A percentile compares a stretch with the other conserved stretches of the same genome.
phyloP scores from a whole-genome alignment of 2,329 filamentous ascomycete species.

The Lizonia empirigonia region DNA sequence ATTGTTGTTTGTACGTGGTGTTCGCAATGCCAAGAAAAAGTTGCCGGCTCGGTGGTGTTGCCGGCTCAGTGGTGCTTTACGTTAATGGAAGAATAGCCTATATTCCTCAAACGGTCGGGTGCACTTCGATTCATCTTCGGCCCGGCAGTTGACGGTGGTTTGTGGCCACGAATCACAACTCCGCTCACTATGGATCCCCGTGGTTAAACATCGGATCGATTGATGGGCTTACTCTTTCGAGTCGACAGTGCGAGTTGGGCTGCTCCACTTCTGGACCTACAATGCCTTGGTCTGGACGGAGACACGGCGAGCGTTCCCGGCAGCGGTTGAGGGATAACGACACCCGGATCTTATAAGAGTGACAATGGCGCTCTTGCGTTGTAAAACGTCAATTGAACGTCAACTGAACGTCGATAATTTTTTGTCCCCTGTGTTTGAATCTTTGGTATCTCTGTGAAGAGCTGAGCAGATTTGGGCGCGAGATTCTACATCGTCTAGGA shows the following conservation, averaged over 20 bases:
- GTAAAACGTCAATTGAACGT: too few species aligned
- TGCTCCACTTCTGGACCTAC: slow-evolving; percentile 20
- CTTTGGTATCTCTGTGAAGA: background rate
- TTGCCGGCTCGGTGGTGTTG: too few species aligned
- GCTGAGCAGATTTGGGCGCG: background rate
- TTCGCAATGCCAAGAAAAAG: too few species aligned
- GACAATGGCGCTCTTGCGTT: background rate
- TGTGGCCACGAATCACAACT: slow-evolving; percentile 15
- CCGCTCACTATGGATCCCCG: background rate
- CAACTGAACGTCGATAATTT: background rate
- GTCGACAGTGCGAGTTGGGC: slow-evolving; percentile 17
- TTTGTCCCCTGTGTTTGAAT: background rate
- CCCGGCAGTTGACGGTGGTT: too few species aligned
- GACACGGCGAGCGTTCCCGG: slow-evolving; percentile 23
- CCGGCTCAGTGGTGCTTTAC: too few species aligned
- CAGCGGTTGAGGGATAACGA: slow-evolving; percentile 1
- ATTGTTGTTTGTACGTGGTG: too few species aligned
- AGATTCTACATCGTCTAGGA: background rate
- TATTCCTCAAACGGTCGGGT: too few species aligned
- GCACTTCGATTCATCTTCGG: slow-evolving; percentile 7
- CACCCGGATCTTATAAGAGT: slow-evolving; percentile 4
- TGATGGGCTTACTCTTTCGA: background rate
- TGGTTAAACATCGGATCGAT: slow-evolving; percentile 26
- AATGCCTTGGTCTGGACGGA: slow-evolving; percentile 13
- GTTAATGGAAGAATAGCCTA: too few species aligned